Percentiles rank a stretch among this genome's conserved stretches.
phyloP scores from a whole-genome alignment of 83 land plant genomes.

The Picea mariana region DNA sequence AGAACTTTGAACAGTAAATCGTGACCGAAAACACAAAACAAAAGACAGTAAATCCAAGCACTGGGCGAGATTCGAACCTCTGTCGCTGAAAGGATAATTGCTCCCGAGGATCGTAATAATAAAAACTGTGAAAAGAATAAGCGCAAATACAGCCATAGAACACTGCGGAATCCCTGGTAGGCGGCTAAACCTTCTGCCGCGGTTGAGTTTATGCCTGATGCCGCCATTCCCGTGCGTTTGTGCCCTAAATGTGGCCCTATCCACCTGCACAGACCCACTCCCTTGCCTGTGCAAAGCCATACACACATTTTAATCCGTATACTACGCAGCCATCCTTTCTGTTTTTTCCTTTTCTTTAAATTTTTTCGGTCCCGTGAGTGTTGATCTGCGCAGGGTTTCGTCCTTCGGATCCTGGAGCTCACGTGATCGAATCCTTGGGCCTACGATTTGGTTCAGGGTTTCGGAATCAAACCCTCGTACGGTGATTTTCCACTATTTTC shows the following conservation, averaged over 20 bases:
- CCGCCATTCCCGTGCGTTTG: neutral
- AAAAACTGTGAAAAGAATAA: neutral
- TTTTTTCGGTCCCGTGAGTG: too few species aligned
- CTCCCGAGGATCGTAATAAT: neutral
- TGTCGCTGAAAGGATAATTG: conserved; percentile 13
- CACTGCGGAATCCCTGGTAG: conserved; percentile 7
- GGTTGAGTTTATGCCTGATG: neutral
- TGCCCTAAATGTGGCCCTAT: conserved; percentile 5
- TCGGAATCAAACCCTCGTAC: too few species aligned
- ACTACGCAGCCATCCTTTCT: neutral
- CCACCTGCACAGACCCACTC: conserved; percentile 14
- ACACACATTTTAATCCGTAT: neutral
- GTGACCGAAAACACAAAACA: neutral
- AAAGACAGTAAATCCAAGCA: neutral
- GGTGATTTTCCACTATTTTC: too few species aligned
- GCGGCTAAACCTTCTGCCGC: conserved; percentile 3
- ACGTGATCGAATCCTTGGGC: too few species aligned
- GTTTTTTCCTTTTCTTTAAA: neutral
- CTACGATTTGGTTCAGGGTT: too few species aligned
- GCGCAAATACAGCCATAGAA: neutral
- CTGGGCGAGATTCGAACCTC: neutral
- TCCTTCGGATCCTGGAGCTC: too few species aligned
- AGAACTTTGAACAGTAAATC: neutral
- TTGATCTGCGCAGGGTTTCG: too few species aligned
- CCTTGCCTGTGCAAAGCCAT: conserved; percentile 18